A percentile compares a stretch with the other conserved stretches of the same genome.
These are phyloP conservation scores for Hymenotorrendiella dingleyae DNA, from an alignment of 2,329 filamentous ascomycete genomes.

Conservation along the genomic window DNA sequence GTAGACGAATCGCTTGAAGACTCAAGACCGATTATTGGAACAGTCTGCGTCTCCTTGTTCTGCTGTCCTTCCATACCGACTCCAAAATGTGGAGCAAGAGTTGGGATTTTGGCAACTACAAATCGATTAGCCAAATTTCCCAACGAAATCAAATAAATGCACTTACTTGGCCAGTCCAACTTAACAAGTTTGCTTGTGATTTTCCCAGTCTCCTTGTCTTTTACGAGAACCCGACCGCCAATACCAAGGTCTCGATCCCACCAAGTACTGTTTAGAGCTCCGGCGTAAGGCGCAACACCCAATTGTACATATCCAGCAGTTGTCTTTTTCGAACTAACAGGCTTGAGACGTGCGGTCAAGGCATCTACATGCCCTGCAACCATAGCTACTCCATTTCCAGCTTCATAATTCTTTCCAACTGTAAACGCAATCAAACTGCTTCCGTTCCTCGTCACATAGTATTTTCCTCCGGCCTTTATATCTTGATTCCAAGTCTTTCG, in stretches of 20 bases:
- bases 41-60: slow-evolving; percentile 89
- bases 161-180: slow-evolving; percentile 75
- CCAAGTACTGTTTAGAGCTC: slow-evolving; percentile 83
- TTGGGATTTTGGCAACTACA: slow-evolving; percentile 76
- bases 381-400: slow-evolving; percentile 82
- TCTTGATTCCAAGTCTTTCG: slow-evolving; percentile 70
- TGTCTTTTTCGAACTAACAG: slow-evolving; percentile 76
- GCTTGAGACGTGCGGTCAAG: slow-evolving; percentile 85
- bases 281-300: slow-evolving; percentile 88
- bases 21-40: slow-evolving; percentile 88
- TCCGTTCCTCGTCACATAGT: slow-evolving; percentile 81
- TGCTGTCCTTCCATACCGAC: slow-evolving; percentile 59
- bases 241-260: slow-evolving; percentile 94
- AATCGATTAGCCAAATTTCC: slow-evolving; percentile 11
- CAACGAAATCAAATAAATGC: not conserved
- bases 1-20: slow-evolving; percentile 45
- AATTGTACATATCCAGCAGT: slow-evolving; percentile 84
- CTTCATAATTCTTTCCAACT: slow-evolving; percentile 72
- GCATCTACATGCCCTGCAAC: slow-evolving; percentile 92
- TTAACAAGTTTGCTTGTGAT: slow-evolving; percentile 79
- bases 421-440: slow-evolving; percentile 81
- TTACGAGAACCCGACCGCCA: slow-evolving; percentile 82
- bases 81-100: slow-evolving; percentile 90
- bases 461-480: slow-evolving; percentile 76
- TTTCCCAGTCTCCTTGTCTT: slow-evolving; percentile 65